Conservation (phyloP, 331 rosid species). For the Telfairia occidentalis region DNA sequence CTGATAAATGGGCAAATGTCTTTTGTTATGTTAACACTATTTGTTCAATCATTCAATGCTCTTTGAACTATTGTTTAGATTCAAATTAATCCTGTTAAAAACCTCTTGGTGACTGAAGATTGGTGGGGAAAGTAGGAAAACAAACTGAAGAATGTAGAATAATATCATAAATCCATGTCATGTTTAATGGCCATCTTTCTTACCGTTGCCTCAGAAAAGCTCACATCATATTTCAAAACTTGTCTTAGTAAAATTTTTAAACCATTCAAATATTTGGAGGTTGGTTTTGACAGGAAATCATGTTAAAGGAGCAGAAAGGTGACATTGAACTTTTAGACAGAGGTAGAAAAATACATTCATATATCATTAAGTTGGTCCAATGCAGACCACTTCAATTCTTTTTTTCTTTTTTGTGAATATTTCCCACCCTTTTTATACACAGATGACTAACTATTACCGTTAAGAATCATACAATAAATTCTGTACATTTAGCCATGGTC, state of each 20-base stretch:
- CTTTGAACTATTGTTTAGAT: neutral
- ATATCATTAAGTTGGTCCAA: slow-evolving; percentile 37
- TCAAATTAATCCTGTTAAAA: neutral
- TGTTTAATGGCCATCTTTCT: neutral
- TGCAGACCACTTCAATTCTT: slow-evolving; percentile 35
- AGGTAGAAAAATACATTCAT: slow-evolving; percentile 20
- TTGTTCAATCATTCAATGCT: neutral
- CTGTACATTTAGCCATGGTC: slow-evolving; percentile 51
- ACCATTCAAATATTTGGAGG: neutral
- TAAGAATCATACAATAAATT: slow-evolving; percentile 50
- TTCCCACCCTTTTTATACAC: slow-evolving; percentile 31
- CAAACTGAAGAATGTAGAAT: neutral
- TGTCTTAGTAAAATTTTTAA: neutral
- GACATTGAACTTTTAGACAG: neutral
- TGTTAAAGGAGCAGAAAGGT: neutral
- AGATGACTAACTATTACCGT: slow-evolving; percentile 31
- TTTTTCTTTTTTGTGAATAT: neutral
- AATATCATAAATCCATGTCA: neutral
- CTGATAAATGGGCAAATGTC: neutral
- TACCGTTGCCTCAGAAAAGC: neutral
- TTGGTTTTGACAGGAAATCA: neutral
- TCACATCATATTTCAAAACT: neutral
- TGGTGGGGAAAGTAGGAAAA: neutral
- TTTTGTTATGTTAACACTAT: neutral
- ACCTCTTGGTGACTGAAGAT: neutral